A percentile compares a stretch with the other conserved stretches of the same genome.
Conservation (phyloP, 441 rosid species). For the Erysimum cheiri region DNA sequence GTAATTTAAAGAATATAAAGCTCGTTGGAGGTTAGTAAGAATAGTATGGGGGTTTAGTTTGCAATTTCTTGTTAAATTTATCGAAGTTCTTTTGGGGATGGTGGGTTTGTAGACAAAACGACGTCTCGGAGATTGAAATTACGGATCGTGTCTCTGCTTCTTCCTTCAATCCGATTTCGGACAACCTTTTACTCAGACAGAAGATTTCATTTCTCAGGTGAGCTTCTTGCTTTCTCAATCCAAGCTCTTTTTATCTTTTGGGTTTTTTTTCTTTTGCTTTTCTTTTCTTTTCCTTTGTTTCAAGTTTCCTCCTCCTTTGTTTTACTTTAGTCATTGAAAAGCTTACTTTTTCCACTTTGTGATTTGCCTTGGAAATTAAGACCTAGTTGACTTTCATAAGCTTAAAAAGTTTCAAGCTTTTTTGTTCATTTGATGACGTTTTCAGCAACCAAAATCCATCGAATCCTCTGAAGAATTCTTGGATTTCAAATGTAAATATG, state of each 20-base stretch:
- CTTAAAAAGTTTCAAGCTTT: constrained; percentile 21
- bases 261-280: background rate
- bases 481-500: constrained; percentile 17
- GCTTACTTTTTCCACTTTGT: constrained; percentile 29
- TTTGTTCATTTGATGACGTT: constrained; percentile 31
- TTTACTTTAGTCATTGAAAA: constrained; percentile 35
- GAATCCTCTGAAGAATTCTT: background rate
- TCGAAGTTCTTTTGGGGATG: constrained; percentile 37
- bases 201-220: constrained; percentile 34
- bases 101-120: constrained; percentile 41
- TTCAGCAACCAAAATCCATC: constrained; percentile 11
- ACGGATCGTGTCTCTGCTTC: constrained; percentile 42
- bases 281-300: no score
- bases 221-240: constrained; percentile 26
- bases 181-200: constrained; percentile 4
- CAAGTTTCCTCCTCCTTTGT: constrained; percentile 26
- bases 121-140: constrained; percentile 43
- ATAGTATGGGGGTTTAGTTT: constrained; percentile 22
- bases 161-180: constrained; percentile 32
- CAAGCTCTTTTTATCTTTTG: constrained; percentile 8
- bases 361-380: constrained; percentile 27
- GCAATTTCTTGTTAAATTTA: constrained; percentile 17
- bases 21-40: background rate
- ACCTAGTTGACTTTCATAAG: constrained; percentile 42
- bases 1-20: background rate